Base-by-base conservation (phyloP, 345 rosid genomes). In the Aquilaria yunnanensis region DNA sequence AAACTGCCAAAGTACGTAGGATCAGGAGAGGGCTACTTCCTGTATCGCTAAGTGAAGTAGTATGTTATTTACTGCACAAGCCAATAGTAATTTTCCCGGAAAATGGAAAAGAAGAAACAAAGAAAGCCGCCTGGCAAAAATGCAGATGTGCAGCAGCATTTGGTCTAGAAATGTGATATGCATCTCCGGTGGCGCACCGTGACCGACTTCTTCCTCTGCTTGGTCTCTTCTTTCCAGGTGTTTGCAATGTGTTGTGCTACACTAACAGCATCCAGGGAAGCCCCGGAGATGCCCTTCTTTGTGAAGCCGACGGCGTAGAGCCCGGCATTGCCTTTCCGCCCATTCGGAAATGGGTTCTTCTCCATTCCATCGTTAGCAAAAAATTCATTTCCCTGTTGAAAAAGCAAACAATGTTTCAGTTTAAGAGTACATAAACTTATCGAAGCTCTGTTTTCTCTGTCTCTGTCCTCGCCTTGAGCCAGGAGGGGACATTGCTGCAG, bases 281-380 rank as follows among this genome's bases (percentile, higher is more conserved):
- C 91, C 50, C 96, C 96, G 6, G 89, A 81, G 62, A 89, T 77
- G 34, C 89, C 96, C 80, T 81, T 89, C 72, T 74, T 85, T 9
- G 96, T 83, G 75, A 89, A 89, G 63, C 96, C 96, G 32, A 81
- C 96, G 14, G 94, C 94, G 66, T 89, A 89, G 47, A 89, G 78
- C 58, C 96, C 94, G 0, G 81, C 74, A 32, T 70, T 78, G 48
- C 94, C 94, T 75, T 89, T 89, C 96, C 96, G 87, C 9, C 88
- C 89, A 70, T 83, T 75, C 51, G 96, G 91, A 61, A 83, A 84
- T 50, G 85, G 87, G 46, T 80, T 74, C 45, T 80, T 84, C 8
- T 83, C 91, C 60, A 80, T 78, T 47, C 96, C 94, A 41, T 85
- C 82, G 55, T 83, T 78, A 11, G 89, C 74, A 62, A 89, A 87